Base-by-base conservation (phyloP, 805 yeast species). In the Debaryomyces maramus region DNA sequence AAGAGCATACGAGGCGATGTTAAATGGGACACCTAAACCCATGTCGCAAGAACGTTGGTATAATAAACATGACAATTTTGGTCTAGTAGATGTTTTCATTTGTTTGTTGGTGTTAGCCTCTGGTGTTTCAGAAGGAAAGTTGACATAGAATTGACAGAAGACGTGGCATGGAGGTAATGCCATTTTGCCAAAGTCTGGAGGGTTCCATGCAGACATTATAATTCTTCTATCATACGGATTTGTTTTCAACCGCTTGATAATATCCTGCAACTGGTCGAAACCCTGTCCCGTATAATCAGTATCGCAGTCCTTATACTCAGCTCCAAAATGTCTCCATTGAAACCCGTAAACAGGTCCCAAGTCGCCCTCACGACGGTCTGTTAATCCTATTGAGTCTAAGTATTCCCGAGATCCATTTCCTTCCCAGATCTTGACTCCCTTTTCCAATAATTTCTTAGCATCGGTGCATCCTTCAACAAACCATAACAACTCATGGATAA, bases 291-390 rank as follows among this genome's bases (percentile, higher is more conserved):
- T 58, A 57, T 93, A 93, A 57, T 93, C 95, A 3, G 90, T 75
- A 44, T 91, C 89, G 56, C 96, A 88, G 39, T 88, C 89, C 22
- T 56, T 71, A 60, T 93, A 93, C 50, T 86, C 81, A 4, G 99
- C 99, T 32, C 99, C 99, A 62, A 93, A 93, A 64, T 93, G 99
- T 55, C 99, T 81, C 99, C 99, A 93, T 64, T 93, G 99, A 67
- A 93, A 93, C 0, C 99, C 99, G 60, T 93, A 93, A 2, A 93
- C 97, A 1, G 99, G 99, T 1, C 99, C 99, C 51, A 93, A 64
- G 65, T 93, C 99, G 40, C 98, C 98, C 53, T 81, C 97, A 43
- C 89, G 72, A 58, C 96, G 81, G 43, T 85, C 72, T 0, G 75
- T 74, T 33, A 93, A 74, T 0, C 98, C 99, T 26, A 89, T 65